These are phyloP conservation scores for Penicillium coffeae DNA, from an alignment of 495 filamentous ascomycete species.

Conservation along the genomic window DNA sequence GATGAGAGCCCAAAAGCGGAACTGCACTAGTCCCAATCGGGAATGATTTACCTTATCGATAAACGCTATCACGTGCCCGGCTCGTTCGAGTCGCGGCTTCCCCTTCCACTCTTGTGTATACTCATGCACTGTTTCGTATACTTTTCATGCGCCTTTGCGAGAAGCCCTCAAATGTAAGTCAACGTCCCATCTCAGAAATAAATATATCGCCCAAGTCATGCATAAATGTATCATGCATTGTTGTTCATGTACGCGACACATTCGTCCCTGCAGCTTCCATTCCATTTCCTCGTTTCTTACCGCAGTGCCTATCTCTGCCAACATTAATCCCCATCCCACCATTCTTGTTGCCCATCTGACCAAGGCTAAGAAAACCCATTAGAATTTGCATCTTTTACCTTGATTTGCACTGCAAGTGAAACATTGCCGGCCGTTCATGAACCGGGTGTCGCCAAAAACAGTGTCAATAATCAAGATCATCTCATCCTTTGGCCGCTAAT, in stretches of 20 bases:
- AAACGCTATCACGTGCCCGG: conserved; percentile 2
- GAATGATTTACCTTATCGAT: background rate
- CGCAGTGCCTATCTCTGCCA: background rate
- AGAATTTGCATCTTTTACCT: background rate
- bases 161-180: background rate
- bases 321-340: background rate
- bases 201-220: too few relatives aligned
- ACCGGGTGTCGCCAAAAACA: too few relatives aligned
- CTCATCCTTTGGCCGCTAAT: too few relatives aligned
- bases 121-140: background rate
- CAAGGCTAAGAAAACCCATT: too few relatives aligned
- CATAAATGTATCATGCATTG: too few relatives aligned
- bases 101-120: conserved; percentile 13
- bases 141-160: too few relatives aligned
- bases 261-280: background rate
- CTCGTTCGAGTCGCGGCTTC: conserved; percentile 6
- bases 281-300: background rate
- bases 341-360: too few relatives aligned
- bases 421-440: background rate
- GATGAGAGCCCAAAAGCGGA: background rate
- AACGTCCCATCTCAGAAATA: background rate
- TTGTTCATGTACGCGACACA: background rate
- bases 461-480: background rate
- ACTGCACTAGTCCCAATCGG: background rate
- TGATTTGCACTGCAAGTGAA: too few relatives aligned